Conservation (phyloP, 441 rosid genomes). For the Aleurites moluccanus region DNA sequence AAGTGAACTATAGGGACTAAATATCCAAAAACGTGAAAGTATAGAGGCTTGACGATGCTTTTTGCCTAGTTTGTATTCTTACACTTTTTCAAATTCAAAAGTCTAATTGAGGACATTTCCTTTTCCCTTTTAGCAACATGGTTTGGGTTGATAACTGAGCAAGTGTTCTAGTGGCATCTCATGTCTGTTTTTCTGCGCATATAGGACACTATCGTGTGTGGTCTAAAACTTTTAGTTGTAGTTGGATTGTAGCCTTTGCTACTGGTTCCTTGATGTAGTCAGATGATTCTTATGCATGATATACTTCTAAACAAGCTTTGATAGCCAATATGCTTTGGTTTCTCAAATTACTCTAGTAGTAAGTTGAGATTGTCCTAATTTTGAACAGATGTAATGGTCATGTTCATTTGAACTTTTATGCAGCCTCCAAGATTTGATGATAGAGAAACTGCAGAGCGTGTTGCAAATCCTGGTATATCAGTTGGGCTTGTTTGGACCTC, state of each 20-base stretch:
- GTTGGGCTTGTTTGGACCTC: constrained; percentile 99
- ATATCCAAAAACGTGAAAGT: too few relatives aligned
- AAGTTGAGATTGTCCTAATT: constrained; percentile 14
- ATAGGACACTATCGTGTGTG: background rate
- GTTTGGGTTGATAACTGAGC: background rate
- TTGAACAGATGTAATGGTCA: constrained; percentile 10
- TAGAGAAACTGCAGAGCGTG: constrained; percentile 88
- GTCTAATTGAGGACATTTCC: too few relatives aligned
- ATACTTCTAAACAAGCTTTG: constrained; percentile 1
- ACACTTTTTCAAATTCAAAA: background rate
- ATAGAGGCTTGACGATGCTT: too few relatives aligned
- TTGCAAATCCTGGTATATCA: constrained; percentile 86
- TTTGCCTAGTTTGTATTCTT: too few relatives aligned
- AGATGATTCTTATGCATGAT: constrained; percentile 2
- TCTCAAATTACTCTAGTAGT: background rate
- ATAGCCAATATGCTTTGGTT: constrained; percentile 11
- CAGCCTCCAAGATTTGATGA: constrained; percentile 98
- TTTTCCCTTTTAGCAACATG: background rate
- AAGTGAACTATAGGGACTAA: too few relatives aligned
- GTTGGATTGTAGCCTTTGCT: too few relatives aligned
- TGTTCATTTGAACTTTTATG: constrained; percentile 32
- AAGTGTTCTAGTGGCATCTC: background rate
- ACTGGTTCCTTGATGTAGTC: background rate
- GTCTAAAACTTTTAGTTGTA: background rate
- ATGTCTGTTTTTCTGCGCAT: background rate